phyloP scores from a whole-genome alignment of 345 rosid genomes.

The Sisymbrium altissimum region DNA sequence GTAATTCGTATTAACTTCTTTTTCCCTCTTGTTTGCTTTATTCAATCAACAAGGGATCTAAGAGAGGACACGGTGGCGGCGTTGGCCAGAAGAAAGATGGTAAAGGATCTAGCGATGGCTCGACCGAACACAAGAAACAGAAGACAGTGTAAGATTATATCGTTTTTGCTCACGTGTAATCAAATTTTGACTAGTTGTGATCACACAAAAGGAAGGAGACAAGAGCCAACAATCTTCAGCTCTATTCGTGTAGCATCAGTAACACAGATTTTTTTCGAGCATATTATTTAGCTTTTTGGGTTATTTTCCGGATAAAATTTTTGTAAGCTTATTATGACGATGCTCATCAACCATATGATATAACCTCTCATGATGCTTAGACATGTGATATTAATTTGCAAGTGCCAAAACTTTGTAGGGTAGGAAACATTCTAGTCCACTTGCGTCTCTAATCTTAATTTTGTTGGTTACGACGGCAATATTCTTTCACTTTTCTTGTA shows the following conservation, averaged over 20 bases:
- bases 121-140: slow-evolving; percentile 25
- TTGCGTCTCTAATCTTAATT: not conserved
- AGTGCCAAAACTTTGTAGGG: slow-evolving; percentile 8
- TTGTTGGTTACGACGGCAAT: not conserved
- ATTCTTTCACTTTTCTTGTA: slow-evolving; percentile 3
- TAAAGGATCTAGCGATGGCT: slow-evolving; percentile 20
- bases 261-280: not conserved
- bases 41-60: slow-evolving; percentile 25
- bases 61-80: slow-evolving; percentile 17
- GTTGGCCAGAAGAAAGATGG: slow-evolving; percentile 31
- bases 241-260: not conserved
- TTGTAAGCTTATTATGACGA: not conserved
- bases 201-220: slow-evolving; percentile 9
- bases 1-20: not conserved
- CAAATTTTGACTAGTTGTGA: slow-evolving; percentile 23
- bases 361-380: not conserved
- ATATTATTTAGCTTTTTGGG: not conserved
- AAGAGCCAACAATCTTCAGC: not conserved
- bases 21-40: not conserved
- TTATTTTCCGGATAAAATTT: not conserved
- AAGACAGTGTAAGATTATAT: slow-evolving; percentile 19
- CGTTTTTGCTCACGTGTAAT: not conserved
- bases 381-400: not conserved
- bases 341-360: not conserved
- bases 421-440: not conserved